phyloP scores from a whole-genome alignment of 306 rosid genomes.

The Castanospermum australe region DNA sequence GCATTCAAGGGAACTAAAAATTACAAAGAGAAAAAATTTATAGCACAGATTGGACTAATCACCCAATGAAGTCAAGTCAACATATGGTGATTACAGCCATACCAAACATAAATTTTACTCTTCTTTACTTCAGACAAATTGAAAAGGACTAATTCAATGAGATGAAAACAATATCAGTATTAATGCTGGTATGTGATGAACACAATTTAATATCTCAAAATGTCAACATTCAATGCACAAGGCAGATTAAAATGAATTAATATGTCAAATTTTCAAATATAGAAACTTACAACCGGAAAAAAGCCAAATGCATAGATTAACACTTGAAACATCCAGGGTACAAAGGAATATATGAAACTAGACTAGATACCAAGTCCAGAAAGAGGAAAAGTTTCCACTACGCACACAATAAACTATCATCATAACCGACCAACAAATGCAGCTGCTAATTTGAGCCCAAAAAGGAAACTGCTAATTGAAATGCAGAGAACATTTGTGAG shows the following conservation, averaged over 20 bases:
- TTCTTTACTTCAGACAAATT: neutral
- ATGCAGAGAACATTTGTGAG: neutral
- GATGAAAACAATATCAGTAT: neutral
- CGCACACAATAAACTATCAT: neutral
- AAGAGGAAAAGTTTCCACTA: neutral
- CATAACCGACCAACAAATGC: neutral
- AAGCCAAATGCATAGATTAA: neutral
- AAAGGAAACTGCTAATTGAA: neutral
- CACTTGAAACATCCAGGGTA: neutral
- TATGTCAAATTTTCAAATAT: neutral
- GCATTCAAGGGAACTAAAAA: conserved; percentile 6
- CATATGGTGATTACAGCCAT: neutral
- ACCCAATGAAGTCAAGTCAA: conserved; percentile 2
- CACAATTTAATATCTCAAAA: conserved; percentile 4
- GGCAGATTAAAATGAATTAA: neutral
- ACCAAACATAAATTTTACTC: neutral
- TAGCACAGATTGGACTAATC: neutral
- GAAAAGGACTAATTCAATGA: neutral
- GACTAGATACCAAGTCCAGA: neutral
- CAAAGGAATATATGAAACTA: neutral
- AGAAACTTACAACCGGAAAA: neutral
- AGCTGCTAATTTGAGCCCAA: neutral
- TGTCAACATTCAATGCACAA: conserved; percentile 2
- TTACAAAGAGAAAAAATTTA: neutral
- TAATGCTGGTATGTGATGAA: neutral